Evolutionary conservation across 495 filamentous ascomycete genomes (phyloP).

Genomic region (Penicillium chermesinum): DNA sequence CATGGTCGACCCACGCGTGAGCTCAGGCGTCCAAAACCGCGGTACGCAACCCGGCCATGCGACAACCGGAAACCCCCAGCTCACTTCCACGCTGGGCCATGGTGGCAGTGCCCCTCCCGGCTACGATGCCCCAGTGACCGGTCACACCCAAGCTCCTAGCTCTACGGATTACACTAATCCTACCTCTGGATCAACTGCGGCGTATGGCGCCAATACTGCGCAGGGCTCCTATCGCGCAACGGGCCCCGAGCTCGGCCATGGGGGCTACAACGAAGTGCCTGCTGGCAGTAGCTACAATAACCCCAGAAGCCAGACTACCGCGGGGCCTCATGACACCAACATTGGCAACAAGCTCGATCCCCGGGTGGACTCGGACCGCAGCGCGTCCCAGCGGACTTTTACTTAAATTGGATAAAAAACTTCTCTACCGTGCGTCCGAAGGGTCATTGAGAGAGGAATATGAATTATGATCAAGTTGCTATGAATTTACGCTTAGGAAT

Average conservation of each 20-base stretch:
- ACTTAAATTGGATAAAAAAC: no score
- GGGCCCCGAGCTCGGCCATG: slow-evolving; percentile 26
- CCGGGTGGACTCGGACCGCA: slow-evolving; percentile 28
- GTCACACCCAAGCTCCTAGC: background rate
- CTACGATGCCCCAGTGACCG: background rate
- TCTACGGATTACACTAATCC: background rate
- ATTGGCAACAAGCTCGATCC: slow-evolving; percentile 41
- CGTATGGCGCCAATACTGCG: background rate
- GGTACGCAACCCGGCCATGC: no score
- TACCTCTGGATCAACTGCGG: no score
- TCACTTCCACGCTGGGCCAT: no score
- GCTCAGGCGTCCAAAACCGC: background rate
- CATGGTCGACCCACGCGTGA: background rate
- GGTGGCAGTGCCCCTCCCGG: background rate
- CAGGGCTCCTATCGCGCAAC: background rate
- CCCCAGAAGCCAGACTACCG: slow-evolving; percentile 13
- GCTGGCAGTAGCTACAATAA: slow-evolving; percentile 33
- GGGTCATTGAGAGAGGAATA: background rate
- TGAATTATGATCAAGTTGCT: background rate
- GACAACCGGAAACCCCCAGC: no score
- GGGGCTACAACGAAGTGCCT: slow-evolving; percentile 19
- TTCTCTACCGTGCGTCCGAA: no score
- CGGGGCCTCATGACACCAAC: slow-evolving; percentile 34
- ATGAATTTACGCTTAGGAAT: background rate
- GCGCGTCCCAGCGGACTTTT: background rate